Base-by-base conservation (phyloP, 257 asterid genomes). In the Solanum bulbocastanum region DNA sequence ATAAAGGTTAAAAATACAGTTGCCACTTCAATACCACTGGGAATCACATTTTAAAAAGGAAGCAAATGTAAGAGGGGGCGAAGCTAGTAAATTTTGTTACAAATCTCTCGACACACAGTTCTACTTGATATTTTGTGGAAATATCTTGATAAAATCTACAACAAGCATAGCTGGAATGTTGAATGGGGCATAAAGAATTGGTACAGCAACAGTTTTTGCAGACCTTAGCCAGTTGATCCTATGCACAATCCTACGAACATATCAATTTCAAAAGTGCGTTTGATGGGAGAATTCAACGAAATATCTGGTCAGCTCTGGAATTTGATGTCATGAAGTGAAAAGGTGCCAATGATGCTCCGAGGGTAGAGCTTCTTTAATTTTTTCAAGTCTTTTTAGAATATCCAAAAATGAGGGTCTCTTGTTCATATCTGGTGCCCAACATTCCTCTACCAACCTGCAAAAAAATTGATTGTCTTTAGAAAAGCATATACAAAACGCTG, bases 391-490 rank as follows among this genome's bases (percentile, higher is more conserved):
- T 94, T 92, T 94, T 91, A 97, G 87, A 56, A 97, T 96, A 71
- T 97, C 97, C 93, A 96, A 87, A 94, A 97, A 97, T 3, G 98
- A 79, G 15, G 99, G 99, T 88, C 99, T 94, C 84, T 87, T 87
- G 83, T 91, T 94, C 98, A 93, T 95, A 88, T 97, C 98, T 22
- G 94, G 90, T 13, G 98, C 95, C 99, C 99, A 96, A 93, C 99
- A 94, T 66, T 88, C 89, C 88, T 90, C 94, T 23, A 93, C 92
- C 91, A 96, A 93, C 92, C 99, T 96, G 25, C 65, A 40, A 79
- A 44, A 44, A 49, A 82, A 10, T 30, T 20, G 18, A 20, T 18
- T 32, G 32, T 16, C 23, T 32, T 82, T 30, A 82, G 86, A 2
- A 30, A 81, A 75, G 22, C 23, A 12, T 46, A 13, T 46, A 46